These are phyloP conservation scores for Solanum hybrid DNA, from an alignment of 305 asterid genomes.

Conservation along the genomic window DNA sequence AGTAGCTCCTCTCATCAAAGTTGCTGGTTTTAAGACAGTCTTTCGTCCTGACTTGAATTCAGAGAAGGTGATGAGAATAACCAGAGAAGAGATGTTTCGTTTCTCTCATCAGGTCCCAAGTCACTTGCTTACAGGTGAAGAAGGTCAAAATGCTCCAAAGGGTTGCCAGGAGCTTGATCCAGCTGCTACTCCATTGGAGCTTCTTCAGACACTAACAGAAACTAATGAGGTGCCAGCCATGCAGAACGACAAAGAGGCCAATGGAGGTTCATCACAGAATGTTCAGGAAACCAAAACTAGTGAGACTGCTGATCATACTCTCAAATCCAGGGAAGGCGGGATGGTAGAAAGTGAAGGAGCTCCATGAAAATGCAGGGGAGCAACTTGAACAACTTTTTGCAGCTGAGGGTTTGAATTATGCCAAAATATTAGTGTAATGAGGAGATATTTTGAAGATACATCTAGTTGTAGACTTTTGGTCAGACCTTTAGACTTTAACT, in stretches of 20 bases:
- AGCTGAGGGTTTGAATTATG: neutral
- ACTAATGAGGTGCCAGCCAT: constrained; percentile 8
- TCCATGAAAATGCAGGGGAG: constrained; percentile 1
- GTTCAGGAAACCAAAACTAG: constrained; percentile 12
- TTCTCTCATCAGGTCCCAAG: constrained; percentile 78
- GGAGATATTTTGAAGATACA: constrained; percentile 9
- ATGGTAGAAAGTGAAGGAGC: constrained; percentile 10
- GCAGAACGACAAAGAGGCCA: constrained; percentile 11
- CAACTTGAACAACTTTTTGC: neutral
- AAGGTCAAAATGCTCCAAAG: constrained; percentile 51
- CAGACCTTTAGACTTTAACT: neutral
- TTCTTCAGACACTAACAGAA: constrained; percentile 36
- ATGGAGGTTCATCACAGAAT: constrained; percentile 8
- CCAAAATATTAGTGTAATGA: neutral
- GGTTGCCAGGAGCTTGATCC: constrained; percentile 90
- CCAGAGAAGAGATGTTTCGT: constrained; percentile 75
- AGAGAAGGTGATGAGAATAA: constrained; percentile 34
- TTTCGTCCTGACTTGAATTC: constrained; percentile 50
- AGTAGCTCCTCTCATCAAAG: constrained; percentile 75
- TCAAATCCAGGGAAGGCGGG: constrained; percentile 9
- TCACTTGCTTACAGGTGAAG: constrained; percentile 49
- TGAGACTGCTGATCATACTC: constrained; percentile 10
- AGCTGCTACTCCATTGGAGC: constrained; percentile 77
- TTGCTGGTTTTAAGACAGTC: constrained; percentile 63
- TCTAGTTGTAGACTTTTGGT: constrained; percentile 11